phyloP scores from a whole-genome alignment of 805 yeast genomes.

The Candida oleophila region DNA sequence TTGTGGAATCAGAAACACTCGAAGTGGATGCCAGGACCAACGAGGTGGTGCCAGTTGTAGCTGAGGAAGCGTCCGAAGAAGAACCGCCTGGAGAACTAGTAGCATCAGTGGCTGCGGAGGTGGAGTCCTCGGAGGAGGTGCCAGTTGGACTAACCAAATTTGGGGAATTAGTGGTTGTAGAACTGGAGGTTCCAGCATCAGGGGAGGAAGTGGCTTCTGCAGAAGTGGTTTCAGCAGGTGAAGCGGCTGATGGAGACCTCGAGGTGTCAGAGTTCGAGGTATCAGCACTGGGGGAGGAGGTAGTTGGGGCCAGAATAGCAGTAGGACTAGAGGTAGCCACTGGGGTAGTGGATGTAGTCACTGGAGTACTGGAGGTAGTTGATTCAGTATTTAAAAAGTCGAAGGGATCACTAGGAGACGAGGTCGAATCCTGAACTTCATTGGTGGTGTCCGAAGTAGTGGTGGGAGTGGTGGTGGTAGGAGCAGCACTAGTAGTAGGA shows the following conservation, averaged over 20 bases:
- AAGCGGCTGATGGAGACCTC: neutral
- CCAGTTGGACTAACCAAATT: conserved; percentile 4
- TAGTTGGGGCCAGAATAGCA: neutral
- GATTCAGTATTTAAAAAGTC: no score
- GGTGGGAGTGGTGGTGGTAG: neutral
- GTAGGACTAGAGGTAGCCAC: neutral
- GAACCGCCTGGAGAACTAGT: neutral
- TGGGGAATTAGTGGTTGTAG: conserved; percentile 1
- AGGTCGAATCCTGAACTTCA: no score
- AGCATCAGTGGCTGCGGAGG: neutral
- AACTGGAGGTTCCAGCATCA: conserved; percentile 4
- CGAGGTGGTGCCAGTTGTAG: neutral
- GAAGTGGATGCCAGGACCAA: conserved; percentile 2
- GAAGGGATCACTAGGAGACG: no score
- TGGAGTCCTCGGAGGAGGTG: neutral
- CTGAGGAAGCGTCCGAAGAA: neutral
- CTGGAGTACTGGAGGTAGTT: no score
- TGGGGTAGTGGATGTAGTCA: neutral
- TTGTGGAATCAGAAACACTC: conserved; percentile 2
- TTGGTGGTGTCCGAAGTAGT: neutral
- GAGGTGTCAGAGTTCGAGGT: neutral
- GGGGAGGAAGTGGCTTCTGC: neutral
- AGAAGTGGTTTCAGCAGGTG: neutral
- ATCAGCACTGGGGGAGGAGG: neutral
- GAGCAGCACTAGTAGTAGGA: neutral